Evolutionary conservation across 495 filamentous ascomycete genomes (phyloP).

Genomic region (Parathielavia hyrcaniae): DNA sequence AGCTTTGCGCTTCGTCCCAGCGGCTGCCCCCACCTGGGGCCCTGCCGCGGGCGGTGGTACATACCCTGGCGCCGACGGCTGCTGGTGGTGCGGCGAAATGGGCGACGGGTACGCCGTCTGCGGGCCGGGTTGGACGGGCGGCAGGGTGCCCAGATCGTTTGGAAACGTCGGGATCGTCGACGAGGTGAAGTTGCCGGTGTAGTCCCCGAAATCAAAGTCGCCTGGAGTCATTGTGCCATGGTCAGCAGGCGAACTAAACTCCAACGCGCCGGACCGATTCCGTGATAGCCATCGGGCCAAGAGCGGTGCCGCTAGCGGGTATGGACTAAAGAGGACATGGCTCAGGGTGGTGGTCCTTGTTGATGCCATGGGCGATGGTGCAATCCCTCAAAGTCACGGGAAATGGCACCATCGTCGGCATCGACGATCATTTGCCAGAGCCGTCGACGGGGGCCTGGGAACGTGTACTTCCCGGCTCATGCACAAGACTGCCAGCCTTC

Average conservation of each 20-base stretch:
- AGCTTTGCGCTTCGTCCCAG: slow-evolving; percentile 51
- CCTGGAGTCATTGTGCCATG: slow-evolving; percentile 47
- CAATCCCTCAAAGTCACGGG: slow-evolving; percentile 36
- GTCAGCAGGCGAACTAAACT: slow-evolving; percentile 25
- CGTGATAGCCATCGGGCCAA: slow-evolving; percentile 17
- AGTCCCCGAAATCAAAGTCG: slow-evolving; percentile 46
- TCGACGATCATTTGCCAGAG: slow-evolving; percentile 35
- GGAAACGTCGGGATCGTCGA: slow-evolving; percentile 43
- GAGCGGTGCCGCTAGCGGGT: slow-evolving; percentile 26
- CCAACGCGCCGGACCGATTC: slow-evolving; percentile 13
- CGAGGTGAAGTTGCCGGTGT: slow-evolving; percentile 41
- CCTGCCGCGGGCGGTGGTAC: slow-evolving; percentile 29
- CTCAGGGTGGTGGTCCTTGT: slow-evolving; percentile 22
- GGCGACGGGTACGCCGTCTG: slow-evolving; percentile 35
- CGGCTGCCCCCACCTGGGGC: neutral
- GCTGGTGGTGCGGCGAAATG: slow-evolving; percentile 9
- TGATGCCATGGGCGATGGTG: slow-evolving; percentile 35
- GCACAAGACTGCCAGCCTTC: slow-evolving; percentile 13
- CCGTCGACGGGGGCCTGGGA: slow-evolving; percentile 24
- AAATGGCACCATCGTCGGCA: slow-evolving; percentile 37
- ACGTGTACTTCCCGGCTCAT: slow-evolving; percentile 21
- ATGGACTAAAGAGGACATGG: slow-evolving; percentile 24
- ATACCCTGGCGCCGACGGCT: slow-evolving; percentile 41
- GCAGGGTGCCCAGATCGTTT: slow-evolving; percentile 40
- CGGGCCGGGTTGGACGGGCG: slow-evolving; percentile 44